These are phyloP conservation scores for Solanum arcanum DNA, from an alignment of 257 asterid genomes.

Conservation along the genomic window DNA sequence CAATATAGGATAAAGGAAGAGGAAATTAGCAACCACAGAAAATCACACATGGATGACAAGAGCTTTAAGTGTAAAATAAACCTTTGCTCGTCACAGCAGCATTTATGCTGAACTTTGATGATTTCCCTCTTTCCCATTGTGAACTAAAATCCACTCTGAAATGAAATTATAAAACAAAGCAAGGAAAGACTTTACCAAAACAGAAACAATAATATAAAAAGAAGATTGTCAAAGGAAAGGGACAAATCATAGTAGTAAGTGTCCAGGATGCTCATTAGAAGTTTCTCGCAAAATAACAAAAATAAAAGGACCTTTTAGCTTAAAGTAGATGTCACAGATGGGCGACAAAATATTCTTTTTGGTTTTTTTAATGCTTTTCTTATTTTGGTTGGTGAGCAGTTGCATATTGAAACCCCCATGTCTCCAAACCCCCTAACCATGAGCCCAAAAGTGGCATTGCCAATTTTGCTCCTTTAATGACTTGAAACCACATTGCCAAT, in stretches of 20 bases:
- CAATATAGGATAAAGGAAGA: neutral
- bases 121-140: constrained; percentile 27
- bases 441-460: neutral
- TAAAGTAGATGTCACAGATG: neutral
- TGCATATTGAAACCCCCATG: neutral
- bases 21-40: neutral
- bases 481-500: neutral
- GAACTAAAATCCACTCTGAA: constrained; percentile 37
- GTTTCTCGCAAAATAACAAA: neutral
- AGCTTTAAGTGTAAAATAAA: neutral
- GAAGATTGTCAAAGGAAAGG: neutral
- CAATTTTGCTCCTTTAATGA: neutral
- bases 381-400: neutral
- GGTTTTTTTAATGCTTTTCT: neutral
- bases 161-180: neutral
- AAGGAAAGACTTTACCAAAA: neutral
- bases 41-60: neutral
- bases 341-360: neutral
- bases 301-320: neutral
- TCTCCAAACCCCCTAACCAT: neutral
- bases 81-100: constrained; percentile 71
- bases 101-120: constrained; percentile 17
- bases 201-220: neutral
- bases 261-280: neutral
- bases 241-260: neutral